A percentile compares a stretch with the other conserved stretches of the same genome.
Conservation (phyloP, 1,284 basidiomycete genomes). For the Pascua guehoae region DNA sequence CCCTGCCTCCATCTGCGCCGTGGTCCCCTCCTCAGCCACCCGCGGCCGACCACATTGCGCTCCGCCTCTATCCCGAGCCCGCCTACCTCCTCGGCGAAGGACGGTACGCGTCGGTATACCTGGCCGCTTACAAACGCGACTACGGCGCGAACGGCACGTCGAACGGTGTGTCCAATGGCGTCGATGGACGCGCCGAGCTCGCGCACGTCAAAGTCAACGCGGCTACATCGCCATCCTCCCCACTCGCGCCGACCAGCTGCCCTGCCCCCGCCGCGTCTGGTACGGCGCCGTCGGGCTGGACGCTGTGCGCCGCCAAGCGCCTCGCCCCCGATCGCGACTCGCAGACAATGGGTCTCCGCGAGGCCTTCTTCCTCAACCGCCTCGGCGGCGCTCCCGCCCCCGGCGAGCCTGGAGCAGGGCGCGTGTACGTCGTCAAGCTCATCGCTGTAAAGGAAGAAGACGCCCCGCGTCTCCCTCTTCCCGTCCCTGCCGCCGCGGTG, state of each 20-base stretch:
- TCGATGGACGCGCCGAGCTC: background rate
- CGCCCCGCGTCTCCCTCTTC: background rate
- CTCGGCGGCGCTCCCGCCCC: slow-evolving; percentile 20
- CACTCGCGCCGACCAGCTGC: background rate
- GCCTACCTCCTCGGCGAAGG: slow-evolving; percentile 50
- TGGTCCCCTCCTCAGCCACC: slow-evolving; percentile 39
- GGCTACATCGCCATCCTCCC: too few species aligned
- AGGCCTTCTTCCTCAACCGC: slow-evolving; percentile 52
- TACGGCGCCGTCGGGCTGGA: slow-evolving; percentile 27
- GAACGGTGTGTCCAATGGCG: background rate
- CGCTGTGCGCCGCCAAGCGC: slow-evolving; percentile 51
- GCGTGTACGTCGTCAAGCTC: slow-evolving; percentile 38
- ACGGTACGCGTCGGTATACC: slow-evolving; percentile 50
- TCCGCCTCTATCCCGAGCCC: slow-evolving; percentile 37
- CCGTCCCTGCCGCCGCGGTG: background rate
- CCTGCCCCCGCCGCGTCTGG: background rate
- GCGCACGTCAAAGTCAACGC: too few species aligned
- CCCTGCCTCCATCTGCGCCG: slow-evolving; percentile 15
- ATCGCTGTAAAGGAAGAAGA: slow-evolving; percentile 45
- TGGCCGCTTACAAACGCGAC: slow-evolving; percentile 41
- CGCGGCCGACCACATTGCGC: slow-evolving; percentile 28
- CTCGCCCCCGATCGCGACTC: slow-evolving; percentile 49
- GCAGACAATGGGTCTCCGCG: slow-evolving; percentile 50
- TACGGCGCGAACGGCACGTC: background rate
- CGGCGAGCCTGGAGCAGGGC: slow-evolving; percentile 12